These are phyloP conservation scores for Gracilaria caudata DNA, from an alignment of 23 red algal genomes.

Conservation along the genomic window DNA sequence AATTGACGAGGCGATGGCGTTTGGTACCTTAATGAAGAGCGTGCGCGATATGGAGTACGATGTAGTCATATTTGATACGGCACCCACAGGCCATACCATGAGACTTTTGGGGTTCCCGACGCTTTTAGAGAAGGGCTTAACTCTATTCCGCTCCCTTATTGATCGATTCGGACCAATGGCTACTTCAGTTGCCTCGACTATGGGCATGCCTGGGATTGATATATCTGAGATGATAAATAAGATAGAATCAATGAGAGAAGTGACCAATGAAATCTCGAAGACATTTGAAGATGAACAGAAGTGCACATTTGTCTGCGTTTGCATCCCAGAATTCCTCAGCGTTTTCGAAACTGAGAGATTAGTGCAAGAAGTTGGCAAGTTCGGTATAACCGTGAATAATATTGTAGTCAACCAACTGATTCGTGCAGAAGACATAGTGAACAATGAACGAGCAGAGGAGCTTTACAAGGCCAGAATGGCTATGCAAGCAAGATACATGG, in stretches of 20 bases:
- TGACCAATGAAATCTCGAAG: constrained; percentile 71
- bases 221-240: constrained; percentile 37
- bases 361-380: constrained; percentile 85
- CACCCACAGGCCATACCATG: constrained; percentile 97
- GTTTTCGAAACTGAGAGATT: constrained; percentile 98
- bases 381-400: constrained; percentile 84
- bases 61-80: constrained; percentile 92
- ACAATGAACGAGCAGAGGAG: constrained; percentile 33
- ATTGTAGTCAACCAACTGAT: constrained; percentile 96
- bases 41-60: constrained; percentile 92
- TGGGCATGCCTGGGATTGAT: constrained; percentile 69
- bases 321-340: constrained; percentile 97
- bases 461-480: constrained; percentile 83
- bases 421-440: constrained; percentile 55
- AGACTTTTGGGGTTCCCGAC: constrained; percentile 88
- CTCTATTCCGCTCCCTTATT: constrained; percentile 67
- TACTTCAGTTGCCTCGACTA: constrained; percentile 51
- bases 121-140: constrained; percentile 83
- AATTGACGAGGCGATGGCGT: constrained; percentile 98
- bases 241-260: constrained; percentile 63
- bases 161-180: constrained; percentile 88
- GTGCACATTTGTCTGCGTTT: constrained; percentile 95
- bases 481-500: constrained; percentile 93
- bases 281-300: constrained; percentile 77
- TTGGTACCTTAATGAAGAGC: constrained; percentile 89